These are phyloP conservation scores for Aspergillus latus DNA, from an alignment of 2,329 filamentous ascomycete genomes.

Conservation along the genomic window DNA sequence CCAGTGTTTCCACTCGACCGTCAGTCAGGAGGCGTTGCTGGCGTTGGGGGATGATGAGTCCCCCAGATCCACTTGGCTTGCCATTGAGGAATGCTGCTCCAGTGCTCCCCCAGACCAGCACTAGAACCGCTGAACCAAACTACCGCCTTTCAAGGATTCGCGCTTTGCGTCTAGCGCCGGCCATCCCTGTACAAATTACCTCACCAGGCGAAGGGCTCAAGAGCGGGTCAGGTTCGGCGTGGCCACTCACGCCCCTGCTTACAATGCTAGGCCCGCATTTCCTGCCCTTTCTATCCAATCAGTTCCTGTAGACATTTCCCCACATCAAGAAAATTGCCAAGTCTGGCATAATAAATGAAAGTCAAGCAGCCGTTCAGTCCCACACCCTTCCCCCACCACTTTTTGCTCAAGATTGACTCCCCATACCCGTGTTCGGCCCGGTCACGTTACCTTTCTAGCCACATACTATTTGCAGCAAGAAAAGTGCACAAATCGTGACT, in stretches of 20 bases:
- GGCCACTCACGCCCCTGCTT: constrained; percentile 19
- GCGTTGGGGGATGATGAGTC: constrained; percentile 25
- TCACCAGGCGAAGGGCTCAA: constrained; percentile 12
- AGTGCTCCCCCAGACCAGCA: constrained; percentile 31
- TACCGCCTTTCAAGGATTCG: constrained; percentile 1
- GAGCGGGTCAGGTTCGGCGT: constrained; percentile 22
- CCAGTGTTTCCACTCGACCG: constrained; percentile 5
- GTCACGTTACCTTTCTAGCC: constrained; percentile 27
- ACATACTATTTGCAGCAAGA: constrained; percentile 3
- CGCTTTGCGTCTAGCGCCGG: constrained; percentile 11
- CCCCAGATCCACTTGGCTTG: constrained; percentile 24
- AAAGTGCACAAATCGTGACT: constrained; percentile 5
- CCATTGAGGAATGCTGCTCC: constrained; percentile 12
- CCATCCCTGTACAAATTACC: constrained; percentile 12
- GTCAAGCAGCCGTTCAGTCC: constrained; percentile 13
- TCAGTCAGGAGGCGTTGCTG: constrained; percentile 19
- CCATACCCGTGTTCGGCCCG: constrained; percentile 24
- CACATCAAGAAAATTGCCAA: background rate
- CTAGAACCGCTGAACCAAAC: constrained; percentile 15
- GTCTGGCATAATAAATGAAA: constrained; percentile 1
- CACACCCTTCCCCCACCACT: constrained; percentile 1
- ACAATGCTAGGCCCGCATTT: constrained; percentile 9
- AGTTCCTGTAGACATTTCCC: background rate
- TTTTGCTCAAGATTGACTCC: background rate
- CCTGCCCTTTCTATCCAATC: background rate